Evolutionary conservation across 345 rosid genomes (phyloP).

Genomic region (Sonneratia alba): DNA sequence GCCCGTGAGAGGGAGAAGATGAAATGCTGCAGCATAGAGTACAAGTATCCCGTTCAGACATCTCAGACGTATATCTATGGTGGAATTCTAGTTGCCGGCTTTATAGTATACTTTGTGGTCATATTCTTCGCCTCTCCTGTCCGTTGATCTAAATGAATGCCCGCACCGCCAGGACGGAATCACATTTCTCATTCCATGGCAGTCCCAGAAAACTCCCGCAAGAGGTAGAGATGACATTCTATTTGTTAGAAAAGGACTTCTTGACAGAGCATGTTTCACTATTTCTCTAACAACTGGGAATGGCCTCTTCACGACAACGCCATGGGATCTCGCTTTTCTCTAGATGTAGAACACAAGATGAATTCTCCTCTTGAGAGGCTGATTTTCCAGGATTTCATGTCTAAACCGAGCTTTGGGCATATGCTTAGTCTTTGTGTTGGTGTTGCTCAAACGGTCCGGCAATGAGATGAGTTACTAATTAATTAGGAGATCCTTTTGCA

Average conservation of each 20-base stretch:
- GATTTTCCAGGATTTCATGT: not conserved
- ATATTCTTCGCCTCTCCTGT: constrained; percentile 85
- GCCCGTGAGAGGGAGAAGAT: constrained; percentile 60
- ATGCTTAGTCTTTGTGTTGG: not conserved
- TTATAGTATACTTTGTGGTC: constrained; percentile 72
- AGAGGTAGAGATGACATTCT: not conserved
- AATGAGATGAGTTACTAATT: not conserved
- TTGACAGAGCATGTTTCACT: not conserved
- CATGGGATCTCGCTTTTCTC: not conserved
- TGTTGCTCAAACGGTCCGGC: not conserved
- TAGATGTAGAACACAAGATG: not conserved
- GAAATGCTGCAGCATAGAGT: constrained; percentile 77
- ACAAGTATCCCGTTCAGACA: constrained; percentile 65
- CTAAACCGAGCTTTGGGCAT: not conserved
- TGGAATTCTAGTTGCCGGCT: constrained; percentile 82
- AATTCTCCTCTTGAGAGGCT: not conserved
- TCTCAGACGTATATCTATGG: constrained; percentile 83
- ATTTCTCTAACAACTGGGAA: not conserved
- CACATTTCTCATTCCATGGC: not conserved
- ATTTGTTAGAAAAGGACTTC: not conserved
- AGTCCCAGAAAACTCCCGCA: not conserved
- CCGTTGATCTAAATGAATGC: constrained; percentile 29
- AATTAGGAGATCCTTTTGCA: not conserved
- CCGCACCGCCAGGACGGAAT: not conserved
- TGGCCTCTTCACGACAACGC: not conserved